Evolutionary conservation across 768 basidiomycete species (phyloP).

Genomic region (Leccinum uliginosum): DNA sequence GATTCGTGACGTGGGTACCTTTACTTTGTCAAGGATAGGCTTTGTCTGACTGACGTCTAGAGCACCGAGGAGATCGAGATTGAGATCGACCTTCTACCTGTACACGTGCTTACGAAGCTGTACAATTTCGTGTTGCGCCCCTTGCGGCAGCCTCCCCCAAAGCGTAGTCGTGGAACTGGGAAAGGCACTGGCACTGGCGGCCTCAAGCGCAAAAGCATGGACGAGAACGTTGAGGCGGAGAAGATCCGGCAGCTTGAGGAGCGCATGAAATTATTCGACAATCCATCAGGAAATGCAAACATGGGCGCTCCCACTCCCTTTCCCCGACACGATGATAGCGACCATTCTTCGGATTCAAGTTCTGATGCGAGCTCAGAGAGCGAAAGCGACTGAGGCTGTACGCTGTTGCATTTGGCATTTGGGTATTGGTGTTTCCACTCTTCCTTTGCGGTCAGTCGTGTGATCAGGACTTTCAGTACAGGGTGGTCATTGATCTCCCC

Average conservation of each 20-base stretch:
- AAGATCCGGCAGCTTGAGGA: conserved; percentile 91
- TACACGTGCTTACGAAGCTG: conserved; percentile 82
- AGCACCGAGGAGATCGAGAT: conserved; percentile 98
- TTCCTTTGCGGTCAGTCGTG: conserved; percentile 11
- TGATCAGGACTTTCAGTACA: conserved; percentile 24
- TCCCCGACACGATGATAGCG: conserved; percentile 46
- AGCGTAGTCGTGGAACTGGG: conserved; percentile 55
- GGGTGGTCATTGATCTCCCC: conserved; percentile 13
- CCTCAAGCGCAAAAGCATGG: conserved; percentile 92
- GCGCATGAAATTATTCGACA: conserved; percentile 80
- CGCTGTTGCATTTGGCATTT: conserved; percentile 11
- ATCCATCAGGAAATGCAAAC: conserved; percentile 39
- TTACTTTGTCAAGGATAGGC: conserved; percentile 8
- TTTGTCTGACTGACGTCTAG: conserved; percentile 37
- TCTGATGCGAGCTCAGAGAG: conserved; percentile 79
- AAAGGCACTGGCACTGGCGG: conserved; percentile 88
- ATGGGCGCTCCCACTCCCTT: conserved; percentile 35
- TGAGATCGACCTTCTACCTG: conserved; percentile 90
- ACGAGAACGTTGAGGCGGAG: conserved; percentile 93
- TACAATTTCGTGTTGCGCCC: conserved; percentile 94
- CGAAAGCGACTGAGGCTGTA: conserved; percentile 63
- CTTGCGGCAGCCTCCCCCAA: conserved; percentile 59
- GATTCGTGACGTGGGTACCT: conserved; percentile 76
- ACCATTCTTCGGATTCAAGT: conserved; percentile 77
- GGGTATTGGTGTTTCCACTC: conserved; percentile 12